Evolutionary conservation across 305 asterid species (phyloP), one percentile per base, ranked within the genome.

Genomic region (Fraxinus nigra): DNA sequence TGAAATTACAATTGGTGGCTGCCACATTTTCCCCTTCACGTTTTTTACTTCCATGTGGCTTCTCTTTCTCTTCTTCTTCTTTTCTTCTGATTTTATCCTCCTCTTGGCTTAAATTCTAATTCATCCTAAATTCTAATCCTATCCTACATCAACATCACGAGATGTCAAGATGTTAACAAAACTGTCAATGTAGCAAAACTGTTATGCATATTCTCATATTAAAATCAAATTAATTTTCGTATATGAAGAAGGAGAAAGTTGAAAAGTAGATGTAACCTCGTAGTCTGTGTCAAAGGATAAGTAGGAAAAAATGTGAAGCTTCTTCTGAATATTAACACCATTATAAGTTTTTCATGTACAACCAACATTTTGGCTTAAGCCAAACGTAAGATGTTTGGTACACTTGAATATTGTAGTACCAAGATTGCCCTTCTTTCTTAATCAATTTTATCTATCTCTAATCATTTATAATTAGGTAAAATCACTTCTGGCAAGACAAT

Each of bases 261-360:
- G 84, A 85, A 89, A 85, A 84, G 85, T 72, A 34, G 83, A 79
- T 67, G 81, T 73, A 91, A 89, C 94, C 90, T 93, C 92, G 93
- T 87, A 82, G 77, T 86, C 69, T 92, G 91, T 91, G 93, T 85
- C 91, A 80, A 84, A 80, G 80, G 82, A 79, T 78, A 65, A 79
- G 72, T 43, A 73, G 61, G 79, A 77, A 88, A 85, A 84, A 0
- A 67, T 46, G 82, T 74, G 83, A 72, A 63, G 81, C 76, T 38
- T 80, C 78, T 81, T 20, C 37, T 74, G 63, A 26, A 76, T 67
- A 82, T 37, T 86, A 83, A 81, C 76, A 82, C 76, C 34, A 35
- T 80, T 79, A 22, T 46, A 33, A 8, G 72, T 61, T 61, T 61
- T 61, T 48, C 89, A 87, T 85, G 84, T 83, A 79, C 80, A 74